Evolutionary conservation across 345 rosid species (phyloP).

Genomic region (Cochlearia excelsa): DNA sequence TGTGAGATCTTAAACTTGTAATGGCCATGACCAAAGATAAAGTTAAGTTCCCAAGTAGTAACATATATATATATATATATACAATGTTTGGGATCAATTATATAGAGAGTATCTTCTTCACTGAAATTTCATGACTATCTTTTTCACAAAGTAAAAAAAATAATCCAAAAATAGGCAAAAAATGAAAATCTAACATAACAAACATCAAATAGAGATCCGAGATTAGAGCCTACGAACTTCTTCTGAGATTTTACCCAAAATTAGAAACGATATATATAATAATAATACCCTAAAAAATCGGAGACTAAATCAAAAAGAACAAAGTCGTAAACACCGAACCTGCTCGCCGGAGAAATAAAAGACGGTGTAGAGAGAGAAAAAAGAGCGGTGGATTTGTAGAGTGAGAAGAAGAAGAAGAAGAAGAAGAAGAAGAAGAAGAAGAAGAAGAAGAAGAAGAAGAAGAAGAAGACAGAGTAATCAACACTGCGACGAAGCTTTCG

Average conservation of each 20-base stretch:
- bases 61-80: no score
- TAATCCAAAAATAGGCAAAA: conserved; percentile 18
- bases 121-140: background rate
- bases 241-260: conserved; percentile 24
- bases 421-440: conserved; percentile 26
- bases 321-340: conserved; percentile 23
- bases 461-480: no score
- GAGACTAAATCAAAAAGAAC: conserved; percentile 2
- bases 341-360: conserved; percentile 22
- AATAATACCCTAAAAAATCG: conserved; percentile 14
- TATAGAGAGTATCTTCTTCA: background rate
- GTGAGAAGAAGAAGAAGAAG: conserved; percentile 1
- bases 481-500: no score
- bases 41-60: no score
- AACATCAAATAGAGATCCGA: conserved; percentile 55
- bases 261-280: background rate
- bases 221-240: conserved; percentile 37
- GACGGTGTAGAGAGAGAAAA: background rate
- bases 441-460: conserved; percentile 33
- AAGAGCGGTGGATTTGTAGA: conserved; percentile 19
- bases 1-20: no score
- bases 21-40: no score
- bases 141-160: no score
- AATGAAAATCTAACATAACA: conserved; percentile 35
- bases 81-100: no score